Conservation (phyloP, 192 early-diverging fungal species). For the Umbelopsis sp. region DNA sequence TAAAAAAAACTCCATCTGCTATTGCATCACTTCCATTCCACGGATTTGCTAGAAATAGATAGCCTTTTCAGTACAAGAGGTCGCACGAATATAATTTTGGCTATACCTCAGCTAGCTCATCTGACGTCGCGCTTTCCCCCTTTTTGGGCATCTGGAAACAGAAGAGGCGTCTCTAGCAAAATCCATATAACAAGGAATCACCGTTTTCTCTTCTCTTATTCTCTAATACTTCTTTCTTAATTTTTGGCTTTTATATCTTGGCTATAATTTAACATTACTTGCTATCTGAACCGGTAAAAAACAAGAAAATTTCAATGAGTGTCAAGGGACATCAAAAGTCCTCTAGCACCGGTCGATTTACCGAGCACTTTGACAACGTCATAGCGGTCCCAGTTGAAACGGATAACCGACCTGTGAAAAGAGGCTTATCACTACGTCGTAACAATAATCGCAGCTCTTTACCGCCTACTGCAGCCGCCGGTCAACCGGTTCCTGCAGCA, state of each 20-base stretch:
- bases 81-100: too few species aligned
- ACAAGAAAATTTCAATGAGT: background rate
- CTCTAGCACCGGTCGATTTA: conserved; percentile 3
- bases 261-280: background rate
- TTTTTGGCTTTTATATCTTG: background rate
- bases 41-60: too few species aligned
- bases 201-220: background rate
- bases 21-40: too few species aligned
- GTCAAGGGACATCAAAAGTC: conserved; percentile 13
- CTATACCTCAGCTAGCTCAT: too few species aligned
- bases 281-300: background rate
- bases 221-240: background rate
- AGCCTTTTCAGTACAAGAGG: too few species aligned
- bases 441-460: conserved; percentile 11
- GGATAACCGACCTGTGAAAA: background rate
- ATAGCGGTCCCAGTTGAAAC: conserved; percentile 22
- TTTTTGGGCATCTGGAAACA: too few species aligned
- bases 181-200: too few species aligned
- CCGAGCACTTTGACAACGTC: conserved; percentile 22
- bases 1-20: too few species aligned
- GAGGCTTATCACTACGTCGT: conserved; percentile 8
- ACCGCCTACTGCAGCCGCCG: background rate
- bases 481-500: background rate
- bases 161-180: too few species aligned
- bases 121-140: too few species aligned